Percentiles rank a stretch among this genome's conserved stretches.
Evolutionary conservation across 768 basidiomycete species (phyloP).

Genomic region (Russula compacta): DNA sequence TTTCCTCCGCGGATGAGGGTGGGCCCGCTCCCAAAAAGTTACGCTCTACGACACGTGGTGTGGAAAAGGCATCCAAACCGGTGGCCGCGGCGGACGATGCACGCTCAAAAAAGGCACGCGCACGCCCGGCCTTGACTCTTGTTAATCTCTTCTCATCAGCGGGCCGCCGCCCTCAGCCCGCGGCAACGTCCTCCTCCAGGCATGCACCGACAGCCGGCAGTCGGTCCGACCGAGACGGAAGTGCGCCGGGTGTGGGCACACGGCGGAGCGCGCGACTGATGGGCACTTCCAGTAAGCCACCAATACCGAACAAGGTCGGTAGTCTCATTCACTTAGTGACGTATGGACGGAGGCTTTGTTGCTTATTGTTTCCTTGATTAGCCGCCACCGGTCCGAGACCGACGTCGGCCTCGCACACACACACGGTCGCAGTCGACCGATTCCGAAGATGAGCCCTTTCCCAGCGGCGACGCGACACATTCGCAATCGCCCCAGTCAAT

Average conservation of each 20-base stretch:
- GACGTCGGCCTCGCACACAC: conserved; percentile 46
- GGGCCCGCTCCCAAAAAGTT: conserved; percentile 71
- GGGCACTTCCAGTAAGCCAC: conserved; percentile 45
- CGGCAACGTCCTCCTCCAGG: conserved; percentile 55
- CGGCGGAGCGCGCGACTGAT: conserved; percentile 70
- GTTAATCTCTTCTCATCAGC: conserved; percentile 79
- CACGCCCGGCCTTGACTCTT: conserved; percentile 80
- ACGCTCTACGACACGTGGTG: conserved; percentile 48
- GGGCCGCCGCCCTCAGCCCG: conserved; percentile 62
- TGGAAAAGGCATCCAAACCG: conserved; percentile 47
- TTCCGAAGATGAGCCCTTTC: conserved; percentile 56
- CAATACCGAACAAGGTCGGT: conserved; percentile 46
- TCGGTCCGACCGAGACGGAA: conserved; percentile 42
- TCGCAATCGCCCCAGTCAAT: conserved; percentile 45
- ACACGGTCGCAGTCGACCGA: conserved; percentile 54
- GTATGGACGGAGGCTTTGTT: background rate
- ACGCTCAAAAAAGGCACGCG: conserved; percentile 84
- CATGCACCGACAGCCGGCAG: conserved; percentile 31
- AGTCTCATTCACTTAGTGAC: background rate
- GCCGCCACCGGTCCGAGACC: conserved; percentile 42
- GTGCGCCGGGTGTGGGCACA: conserved; percentile 37
- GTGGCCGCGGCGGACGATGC: conserved; percentile 43
- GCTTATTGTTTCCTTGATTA: conserved; percentile 4
- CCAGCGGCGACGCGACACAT: conserved; percentile 41
- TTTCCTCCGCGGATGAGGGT: conserved; percentile 76